A percentile compares a stretch with the other conserved stretches of the same genome.
phyloP scores from a whole-genome alignment of 257 asterid genomes.

The Jaltomata sinuosa region DNA sequence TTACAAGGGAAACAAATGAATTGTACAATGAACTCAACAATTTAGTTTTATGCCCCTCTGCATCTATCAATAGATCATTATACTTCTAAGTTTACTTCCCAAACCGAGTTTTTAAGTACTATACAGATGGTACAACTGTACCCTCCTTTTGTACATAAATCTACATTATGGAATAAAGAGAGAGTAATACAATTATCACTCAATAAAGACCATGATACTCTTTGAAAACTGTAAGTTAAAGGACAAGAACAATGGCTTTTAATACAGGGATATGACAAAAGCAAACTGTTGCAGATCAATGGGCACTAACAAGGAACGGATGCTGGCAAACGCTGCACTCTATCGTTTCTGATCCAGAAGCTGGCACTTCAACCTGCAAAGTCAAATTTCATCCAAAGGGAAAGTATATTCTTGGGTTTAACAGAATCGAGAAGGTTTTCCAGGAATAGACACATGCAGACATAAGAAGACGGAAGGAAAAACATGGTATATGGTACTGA shows the following conservation, averaged over 20 bases:
- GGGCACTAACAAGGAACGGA: slow-evolving; percentile 47
- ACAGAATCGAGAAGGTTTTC: not conserved
- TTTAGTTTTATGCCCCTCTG: not conserved
- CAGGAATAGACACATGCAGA: not conserved
- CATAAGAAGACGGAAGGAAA: not conserved
- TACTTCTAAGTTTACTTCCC: not conserved
- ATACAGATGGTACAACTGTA: not conserved
- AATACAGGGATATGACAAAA: not conserved
- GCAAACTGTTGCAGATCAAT: slow-evolving; percentile 10
- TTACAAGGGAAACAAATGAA: not conserved
- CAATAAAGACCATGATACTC: not conserved
- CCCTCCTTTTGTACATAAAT: not conserved
- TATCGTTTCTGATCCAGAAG: slow-evolving; percentile 35
- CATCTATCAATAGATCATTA: not conserved
- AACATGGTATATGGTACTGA: not conserved
- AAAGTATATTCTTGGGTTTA: not conserved
- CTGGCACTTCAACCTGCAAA: slow-evolving; percentile 3
- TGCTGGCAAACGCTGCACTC: slow-evolving; percentile 65
- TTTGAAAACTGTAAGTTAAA: not conserved
- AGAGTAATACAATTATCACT: not conserved
- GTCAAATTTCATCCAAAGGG: not conserved
- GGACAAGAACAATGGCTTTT: not conserved
- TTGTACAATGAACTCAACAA: not conserved
- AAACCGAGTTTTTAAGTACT: not conserved
- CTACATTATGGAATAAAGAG: not conserved